phyloP scores from a whole-genome alignment of 2,329 filamentous ascomycete genomes.

The Dendryphion nanum region DNA sequence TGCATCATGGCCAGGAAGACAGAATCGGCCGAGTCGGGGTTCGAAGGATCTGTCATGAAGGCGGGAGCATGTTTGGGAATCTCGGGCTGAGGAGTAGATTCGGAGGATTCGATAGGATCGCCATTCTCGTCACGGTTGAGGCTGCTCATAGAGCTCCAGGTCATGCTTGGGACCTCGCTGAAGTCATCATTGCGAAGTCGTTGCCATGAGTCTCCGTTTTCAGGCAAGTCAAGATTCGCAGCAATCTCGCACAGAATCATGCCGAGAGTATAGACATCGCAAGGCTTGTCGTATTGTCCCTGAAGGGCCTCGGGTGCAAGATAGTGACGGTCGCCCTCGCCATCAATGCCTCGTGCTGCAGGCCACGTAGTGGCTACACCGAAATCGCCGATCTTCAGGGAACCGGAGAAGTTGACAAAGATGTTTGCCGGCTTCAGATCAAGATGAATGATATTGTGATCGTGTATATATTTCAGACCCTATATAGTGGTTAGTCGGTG shows the following conservation, averaged over 20 bases:
- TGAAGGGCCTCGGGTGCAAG: constrained; percentile 90
- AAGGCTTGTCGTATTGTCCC: constrained; percentile 83
- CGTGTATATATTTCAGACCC: constrained; percentile 88
- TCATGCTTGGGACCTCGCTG: constrained; percentile 83
- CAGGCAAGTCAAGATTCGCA: constrained; percentile 88
- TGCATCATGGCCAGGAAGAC: constrained; percentile 87
- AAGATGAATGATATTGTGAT: constrained; percentile 80
- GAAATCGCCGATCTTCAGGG: constrained; percentile 83
- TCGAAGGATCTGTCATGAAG: constrained; percentile 80
- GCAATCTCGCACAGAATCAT: constrained; percentile 94
- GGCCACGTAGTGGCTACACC: constrained; percentile 79
- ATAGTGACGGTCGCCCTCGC: constrained; percentile 94
- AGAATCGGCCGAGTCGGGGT: constrained; percentile 75
- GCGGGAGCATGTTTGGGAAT: constrained; percentile 51
- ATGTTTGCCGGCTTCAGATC: constrained; percentile 85
- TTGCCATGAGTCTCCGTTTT: constrained; percentile 90
- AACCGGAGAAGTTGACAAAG: constrained; percentile 76
- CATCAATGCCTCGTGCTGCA: constrained; percentile 72
- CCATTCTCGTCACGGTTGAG: constrained; percentile 69
- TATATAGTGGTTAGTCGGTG: constrained; percentile 42
- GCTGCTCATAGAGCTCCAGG: constrained; percentile 70
- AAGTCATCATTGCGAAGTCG: constrained; percentile 86
- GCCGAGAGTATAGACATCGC: constrained; percentile 91
- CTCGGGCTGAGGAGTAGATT: constrained; percentile 27
- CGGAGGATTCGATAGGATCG: constrained; percentile 26